Evolutionary conservation across 345 rosid species (phyloP).

Genomic region (Murraya koenigii): DNA sequence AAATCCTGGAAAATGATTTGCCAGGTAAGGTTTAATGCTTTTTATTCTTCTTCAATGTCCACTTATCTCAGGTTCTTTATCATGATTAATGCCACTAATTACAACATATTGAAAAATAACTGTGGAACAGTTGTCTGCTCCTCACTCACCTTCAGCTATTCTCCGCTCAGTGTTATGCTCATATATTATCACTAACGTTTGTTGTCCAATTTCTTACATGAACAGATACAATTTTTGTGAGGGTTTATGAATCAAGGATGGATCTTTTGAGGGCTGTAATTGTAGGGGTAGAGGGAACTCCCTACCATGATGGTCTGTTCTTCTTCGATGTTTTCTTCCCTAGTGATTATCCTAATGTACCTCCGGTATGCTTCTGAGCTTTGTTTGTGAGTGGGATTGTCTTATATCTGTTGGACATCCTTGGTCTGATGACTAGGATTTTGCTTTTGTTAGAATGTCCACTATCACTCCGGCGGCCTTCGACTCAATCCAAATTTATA

Average conservation of each 20-base stretch:
- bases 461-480: conserved; percentile 79
- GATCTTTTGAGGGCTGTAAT: conserved; percentile 93
- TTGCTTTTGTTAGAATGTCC: conserved; percentile 50
- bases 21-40: conserved; percentile 51
- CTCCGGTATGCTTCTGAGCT: conserved; percentile 58
- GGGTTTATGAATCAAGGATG: conserved; percentile 91
- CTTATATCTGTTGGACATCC: conserved; percentile 1
- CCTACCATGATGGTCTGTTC: conserved; percentile 93
- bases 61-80: neutral
- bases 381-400: conserved; percentile 5
- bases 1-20: conserved; percentile 75
- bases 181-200: neutral
- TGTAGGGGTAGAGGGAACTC: conserved; percentile 91
- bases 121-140: neutral
- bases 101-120: neutral
- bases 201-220: conserved; percentile 10
- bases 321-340: conserved; percentile 92
- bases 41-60: neutral
- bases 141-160: neutral
- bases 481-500: conserved; percentile 89
- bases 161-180: neutral
- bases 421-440: conserved; percentile 14
- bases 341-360: conserved; percentile 57
- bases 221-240: conserved; percentile 79
- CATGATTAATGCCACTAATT: neutral